phyloP scores from a whole-genome alignment of 192 early-diverging fungal genomes.

The Podochytrium sp. region DNA sequence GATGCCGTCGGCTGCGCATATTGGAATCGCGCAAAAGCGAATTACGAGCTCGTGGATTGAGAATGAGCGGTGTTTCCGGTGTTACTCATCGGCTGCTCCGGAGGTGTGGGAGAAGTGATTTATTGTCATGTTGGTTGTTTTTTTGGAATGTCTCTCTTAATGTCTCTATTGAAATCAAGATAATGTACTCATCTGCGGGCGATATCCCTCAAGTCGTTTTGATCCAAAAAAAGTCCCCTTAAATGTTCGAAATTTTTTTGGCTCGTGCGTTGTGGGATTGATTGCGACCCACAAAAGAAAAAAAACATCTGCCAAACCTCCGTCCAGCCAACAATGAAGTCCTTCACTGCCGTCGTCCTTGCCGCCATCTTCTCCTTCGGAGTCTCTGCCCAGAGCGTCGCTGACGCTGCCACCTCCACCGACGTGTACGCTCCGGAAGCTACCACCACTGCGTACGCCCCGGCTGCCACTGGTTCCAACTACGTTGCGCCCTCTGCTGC shows the following conservation, averaged over 20 bases:
- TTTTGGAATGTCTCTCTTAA: background rate
- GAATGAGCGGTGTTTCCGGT: slow-evolving; percentile 3
- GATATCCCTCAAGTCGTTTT: background rate
- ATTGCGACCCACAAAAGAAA: background rate
- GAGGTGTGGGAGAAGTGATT: slow-evolving; percentile 18
- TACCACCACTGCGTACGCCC: background rate
- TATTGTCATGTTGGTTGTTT: background rate
- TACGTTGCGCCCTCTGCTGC: background rate
- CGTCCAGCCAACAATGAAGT: background rate
- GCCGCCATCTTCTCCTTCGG: background rate
- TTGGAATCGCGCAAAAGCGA: slow-evolving; percentile 1
- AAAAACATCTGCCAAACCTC: background rate
- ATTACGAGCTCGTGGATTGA: slow-evolving; percentile 1
- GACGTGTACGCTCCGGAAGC: background rate
- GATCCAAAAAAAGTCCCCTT: background rate
- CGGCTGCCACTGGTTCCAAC: background rate
- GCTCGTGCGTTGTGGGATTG: background rate
- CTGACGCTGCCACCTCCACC: background rate
- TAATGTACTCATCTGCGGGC: background rate
- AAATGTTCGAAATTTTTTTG: background rate
- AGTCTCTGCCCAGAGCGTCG: background rate
- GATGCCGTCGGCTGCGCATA: slow-evolving; percentile 22
- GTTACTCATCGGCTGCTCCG: slow-evolving; percentile 18
- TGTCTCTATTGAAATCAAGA: background rate
- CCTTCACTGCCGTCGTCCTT: background rate